These are phyloP conservation scores for Prunus dulcis DNA, from an alignment of 306 rosid genomes.

Conservation along the genomic window DNA sequence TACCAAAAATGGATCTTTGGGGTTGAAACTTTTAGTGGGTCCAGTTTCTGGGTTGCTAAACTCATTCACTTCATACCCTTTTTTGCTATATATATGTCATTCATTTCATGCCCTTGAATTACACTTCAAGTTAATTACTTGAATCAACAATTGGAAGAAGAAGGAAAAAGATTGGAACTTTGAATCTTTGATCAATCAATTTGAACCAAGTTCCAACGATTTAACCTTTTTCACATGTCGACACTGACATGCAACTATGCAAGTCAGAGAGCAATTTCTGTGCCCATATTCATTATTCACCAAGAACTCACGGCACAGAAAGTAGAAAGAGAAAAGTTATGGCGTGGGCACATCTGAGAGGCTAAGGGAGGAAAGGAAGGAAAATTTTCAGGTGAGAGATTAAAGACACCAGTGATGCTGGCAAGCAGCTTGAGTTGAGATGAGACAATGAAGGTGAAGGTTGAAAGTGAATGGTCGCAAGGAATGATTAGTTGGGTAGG, in stretches of 20 bases:
- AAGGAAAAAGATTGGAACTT: not conserved
- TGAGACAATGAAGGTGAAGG: not conserved
- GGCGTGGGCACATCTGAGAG: not conserved
- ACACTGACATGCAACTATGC: not conserved
- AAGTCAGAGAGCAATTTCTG: not conserved
- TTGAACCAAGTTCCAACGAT: not conserved
- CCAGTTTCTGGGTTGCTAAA: not conserved
- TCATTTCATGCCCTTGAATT: not conserved
- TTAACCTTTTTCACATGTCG: not conserved
- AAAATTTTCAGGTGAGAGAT: not conserved
- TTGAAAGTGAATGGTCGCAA: not conserved
- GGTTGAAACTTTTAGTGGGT: not conserved
- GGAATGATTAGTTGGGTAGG: not conserved
- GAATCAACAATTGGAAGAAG: not conserved
- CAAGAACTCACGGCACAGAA: not conserved
- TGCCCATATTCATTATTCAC: not conserved
- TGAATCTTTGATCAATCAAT: not conserved
- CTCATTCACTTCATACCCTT: not conserved
- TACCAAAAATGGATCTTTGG: not conserved
- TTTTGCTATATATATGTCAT: not conserved
- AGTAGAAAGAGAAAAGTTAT: not conserved
- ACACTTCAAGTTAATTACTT: not conserved
- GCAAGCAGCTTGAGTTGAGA: not conserved
- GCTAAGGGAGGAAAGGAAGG: not conserved
- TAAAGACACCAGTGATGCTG: not conserved